Evolutionary conservation across 202 grass and related monocot genomes (phyloP).

Genomic region (Saccharum hybrid): DNA sequence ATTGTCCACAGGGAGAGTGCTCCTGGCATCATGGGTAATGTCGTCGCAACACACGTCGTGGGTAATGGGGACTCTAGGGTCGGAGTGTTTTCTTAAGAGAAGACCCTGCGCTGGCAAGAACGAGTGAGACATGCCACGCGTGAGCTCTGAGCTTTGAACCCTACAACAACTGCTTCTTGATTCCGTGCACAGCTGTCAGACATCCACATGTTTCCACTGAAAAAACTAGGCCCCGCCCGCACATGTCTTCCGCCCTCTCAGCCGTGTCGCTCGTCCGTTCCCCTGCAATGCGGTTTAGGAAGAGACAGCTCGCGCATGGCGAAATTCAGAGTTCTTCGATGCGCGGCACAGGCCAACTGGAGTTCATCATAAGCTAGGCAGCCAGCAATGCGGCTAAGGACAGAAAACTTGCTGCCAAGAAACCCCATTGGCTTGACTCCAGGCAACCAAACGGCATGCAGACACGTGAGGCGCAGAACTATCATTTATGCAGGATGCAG

Average conservation of each 20-base stretch:
- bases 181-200: conserved; percentile 16
- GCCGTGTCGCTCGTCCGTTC: background rate
- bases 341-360: background rate
- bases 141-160: background rate
- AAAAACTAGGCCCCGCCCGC: background rate
- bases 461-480: background rate
- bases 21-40: too few species aligned
- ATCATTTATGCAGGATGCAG: background rate
- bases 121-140: conserved; percentile 25
- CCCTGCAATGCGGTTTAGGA: too few species aligned
- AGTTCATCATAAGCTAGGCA: background rate
- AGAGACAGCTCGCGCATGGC: background rate
- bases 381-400: background rate
- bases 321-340: background rate
- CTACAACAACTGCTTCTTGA: background rate
- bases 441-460: background rate
- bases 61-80: background rate
- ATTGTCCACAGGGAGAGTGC: background rate
- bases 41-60: conserved; percentile 1
- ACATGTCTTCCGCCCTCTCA: background rate
- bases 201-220: conserved; percentile 18
- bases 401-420: background rate
- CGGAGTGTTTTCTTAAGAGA: background rate
- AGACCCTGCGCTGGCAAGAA: background rate
- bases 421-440: background rate